Evolutionary conservation across 2,329 filamentous ascomycete genomes (phyloP).

Genomic region (Colletotrichum australisinense): DNA sequence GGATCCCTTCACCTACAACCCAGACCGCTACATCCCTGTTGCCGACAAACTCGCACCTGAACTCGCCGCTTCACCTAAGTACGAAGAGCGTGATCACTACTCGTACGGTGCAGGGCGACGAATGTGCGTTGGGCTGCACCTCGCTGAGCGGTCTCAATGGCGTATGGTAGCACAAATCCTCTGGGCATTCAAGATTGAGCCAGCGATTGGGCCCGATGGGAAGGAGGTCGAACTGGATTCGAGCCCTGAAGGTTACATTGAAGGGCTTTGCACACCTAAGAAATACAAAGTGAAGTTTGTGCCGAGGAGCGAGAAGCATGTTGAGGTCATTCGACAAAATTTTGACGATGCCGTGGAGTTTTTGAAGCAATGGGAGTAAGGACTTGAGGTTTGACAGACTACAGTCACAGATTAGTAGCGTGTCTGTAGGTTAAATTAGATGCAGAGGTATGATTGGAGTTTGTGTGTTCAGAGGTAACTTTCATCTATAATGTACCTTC

Average conservation of each 20-base stretch:
- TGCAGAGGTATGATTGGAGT: no score
- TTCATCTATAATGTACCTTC: no score
- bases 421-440: no score
- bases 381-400: neutral
- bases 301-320: conserved; percentile 13
- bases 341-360: neutral
- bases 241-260: conserved; percentile 7
- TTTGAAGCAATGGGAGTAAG: conserved; percentile 13
- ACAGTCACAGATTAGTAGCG: no score
- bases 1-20: conserved; percentile 45
- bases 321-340: neutral
- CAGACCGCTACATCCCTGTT: conserved; percentile 39
- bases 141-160: conserved; percentile 59
- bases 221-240: neutral
- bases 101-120: conserved; percentile 59
- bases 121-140: conserved; percentile 60
- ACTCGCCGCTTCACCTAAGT: conserved; percentile 40
- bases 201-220: neutral
- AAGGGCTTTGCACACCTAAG: conserved; percentile 11
- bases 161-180: conserved; percentile 51
- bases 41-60: conserved; percentile 43
- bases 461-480: no score
- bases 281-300: conserved; percentile 21
- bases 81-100: conserved; percentile 53
- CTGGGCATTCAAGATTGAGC: conserved; percentile 55